A percentile compares a stretch with the other conserved stretches of the same genome.
Conservation (phyloP, 2,329 filamentous ascomycete species). For the Leptographium lundbergii region DNA sequence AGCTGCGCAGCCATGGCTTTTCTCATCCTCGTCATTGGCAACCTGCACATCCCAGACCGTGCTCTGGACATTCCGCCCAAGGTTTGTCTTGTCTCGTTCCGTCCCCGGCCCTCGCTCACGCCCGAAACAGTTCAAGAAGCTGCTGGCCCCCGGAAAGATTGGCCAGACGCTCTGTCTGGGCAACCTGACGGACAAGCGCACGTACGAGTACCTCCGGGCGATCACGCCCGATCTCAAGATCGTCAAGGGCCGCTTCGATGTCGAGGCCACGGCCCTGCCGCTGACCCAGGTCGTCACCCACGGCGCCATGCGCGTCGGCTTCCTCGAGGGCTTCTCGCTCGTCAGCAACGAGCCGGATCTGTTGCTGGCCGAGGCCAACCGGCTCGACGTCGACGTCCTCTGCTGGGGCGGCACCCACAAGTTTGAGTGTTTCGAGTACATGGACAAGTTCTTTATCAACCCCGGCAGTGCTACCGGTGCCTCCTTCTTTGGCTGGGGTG, state of each 20-base stretch:
- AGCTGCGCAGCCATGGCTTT: constrained; percentile 51
- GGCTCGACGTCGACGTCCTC: constrained; percentile 54
- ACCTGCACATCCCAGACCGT: constrained; percentile 87
- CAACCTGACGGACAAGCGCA: constrained; percentile 67
- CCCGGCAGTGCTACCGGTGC: constrained; percentile 55
- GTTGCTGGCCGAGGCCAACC: constrained; percentile 54
- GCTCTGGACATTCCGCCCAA: constrained; percentile 85
- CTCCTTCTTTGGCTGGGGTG: constrained; percentile 43
- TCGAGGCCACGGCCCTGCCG: constrained; percentile 52
- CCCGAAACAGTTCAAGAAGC: constrained; percentile 60
- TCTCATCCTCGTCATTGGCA: constrained; percentile 81
- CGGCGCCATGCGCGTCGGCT: constrained; percentile 51
- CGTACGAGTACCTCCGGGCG: constrained; percentile 68
- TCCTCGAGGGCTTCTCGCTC: constrained; percentile 56
- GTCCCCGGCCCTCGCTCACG: constrained; percentile 5
- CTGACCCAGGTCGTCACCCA: constrained; percentile 55
- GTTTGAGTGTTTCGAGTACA: constrained; percentile 61
- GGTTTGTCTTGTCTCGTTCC: constrained; percentile 30
- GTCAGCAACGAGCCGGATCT: constrained; percentile 55
- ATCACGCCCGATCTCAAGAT: constrained; percentile 62
- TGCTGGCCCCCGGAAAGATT: constrained; percentile 72
- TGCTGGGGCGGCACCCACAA: constrained; percentile 57
- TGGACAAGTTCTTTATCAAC: constrained; percentile 64
- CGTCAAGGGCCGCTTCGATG: constrained; percentile 54
- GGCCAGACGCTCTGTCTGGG: constrained; percentile 69